phyloP scores from a whole-genome alignment of 352 stramenopile genomes.

The Phytophthora sp. region DNA sequence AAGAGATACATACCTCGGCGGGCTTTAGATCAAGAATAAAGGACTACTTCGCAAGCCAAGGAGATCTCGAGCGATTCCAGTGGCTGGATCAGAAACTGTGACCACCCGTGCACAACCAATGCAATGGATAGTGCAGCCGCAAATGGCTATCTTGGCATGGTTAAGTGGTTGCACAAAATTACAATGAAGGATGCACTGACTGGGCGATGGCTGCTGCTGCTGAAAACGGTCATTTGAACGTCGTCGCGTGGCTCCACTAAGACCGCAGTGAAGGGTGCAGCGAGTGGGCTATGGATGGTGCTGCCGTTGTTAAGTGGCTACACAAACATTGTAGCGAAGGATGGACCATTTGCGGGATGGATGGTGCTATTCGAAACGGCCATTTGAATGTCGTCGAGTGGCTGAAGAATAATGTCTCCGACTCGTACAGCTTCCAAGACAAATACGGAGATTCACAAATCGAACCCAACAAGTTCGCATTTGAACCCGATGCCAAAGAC shows the following conservation, averaged over 20 bases:
- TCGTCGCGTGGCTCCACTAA: not conserved
- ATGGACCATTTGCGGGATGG: not conserved
- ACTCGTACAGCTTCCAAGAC: not conserved
- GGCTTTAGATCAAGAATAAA: not conserved
- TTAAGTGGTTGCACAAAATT: not conserved
- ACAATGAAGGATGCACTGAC: not conserved
- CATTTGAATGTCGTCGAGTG: not conserved
- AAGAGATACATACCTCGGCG: not conserved
- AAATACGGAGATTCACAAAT: not conserved
- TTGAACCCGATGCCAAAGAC: not conserved
- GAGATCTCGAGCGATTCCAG: not conserved
- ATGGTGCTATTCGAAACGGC: not conserved
- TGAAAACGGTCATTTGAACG: not conserved
- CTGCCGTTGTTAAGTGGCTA: not conserved
- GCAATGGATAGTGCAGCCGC: not conserved
- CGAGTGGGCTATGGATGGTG: not conserved
- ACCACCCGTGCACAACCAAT: not conserved
- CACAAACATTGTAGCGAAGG: not conserved
- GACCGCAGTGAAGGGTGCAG: too few relatives aligned
- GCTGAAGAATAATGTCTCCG: not conserved
- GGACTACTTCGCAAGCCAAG: not conserved
- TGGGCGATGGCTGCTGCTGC: not conserved
- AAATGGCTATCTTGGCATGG: not conserved
- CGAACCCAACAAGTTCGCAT: not conserved
- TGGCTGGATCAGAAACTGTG: not conserved